Conservation (phyloP, 108 stramenopile genomes). For the Craspedostauros australis region DNA sequence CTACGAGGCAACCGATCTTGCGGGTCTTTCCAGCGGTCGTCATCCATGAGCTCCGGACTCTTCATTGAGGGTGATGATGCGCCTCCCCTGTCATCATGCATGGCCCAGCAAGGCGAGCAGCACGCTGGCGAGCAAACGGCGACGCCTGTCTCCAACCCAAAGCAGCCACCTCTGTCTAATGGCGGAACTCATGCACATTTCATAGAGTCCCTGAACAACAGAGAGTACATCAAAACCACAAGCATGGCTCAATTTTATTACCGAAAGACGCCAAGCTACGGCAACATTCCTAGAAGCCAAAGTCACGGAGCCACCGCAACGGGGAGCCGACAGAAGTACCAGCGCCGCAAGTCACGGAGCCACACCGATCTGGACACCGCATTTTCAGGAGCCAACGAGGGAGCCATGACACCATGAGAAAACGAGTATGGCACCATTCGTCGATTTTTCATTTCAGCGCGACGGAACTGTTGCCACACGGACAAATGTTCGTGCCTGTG, state of each 20-base stretch:
- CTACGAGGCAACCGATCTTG: constrained; percentile 71
- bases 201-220: constrained; percentile 1
- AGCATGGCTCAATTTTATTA: constrained; percentile 89
- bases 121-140: constrained; percentile 24
- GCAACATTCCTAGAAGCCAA: constrained; percentile 5
- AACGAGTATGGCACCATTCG: too few relatives aligned
- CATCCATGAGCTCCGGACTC: constrained; percentile 59
- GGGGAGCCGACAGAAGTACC: background rate
- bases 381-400: background rate
- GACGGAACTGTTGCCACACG: too few relatives aligned
- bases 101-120: constrained; percentile 7
- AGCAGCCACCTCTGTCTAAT: background rate
- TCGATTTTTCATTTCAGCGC: too few relatives aligned
- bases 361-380: constrained; percentile 16
- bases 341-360: constrained; percentile 21
- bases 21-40: constrained; percentile 49
- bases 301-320: constrained; percentile 2
- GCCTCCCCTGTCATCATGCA: background rate
- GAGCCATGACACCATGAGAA: too few relatives aligned
- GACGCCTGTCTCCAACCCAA: background rate
- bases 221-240: constrained; percentile 73
- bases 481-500: too few relatives aligned
- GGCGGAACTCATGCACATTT: too few relatives aligned
- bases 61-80: constrained; percentile 66
- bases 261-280: constrained; percentile 32